Conservation (phyloP, 345 rosid species). For the Noccaea caerulescens region DNA sequence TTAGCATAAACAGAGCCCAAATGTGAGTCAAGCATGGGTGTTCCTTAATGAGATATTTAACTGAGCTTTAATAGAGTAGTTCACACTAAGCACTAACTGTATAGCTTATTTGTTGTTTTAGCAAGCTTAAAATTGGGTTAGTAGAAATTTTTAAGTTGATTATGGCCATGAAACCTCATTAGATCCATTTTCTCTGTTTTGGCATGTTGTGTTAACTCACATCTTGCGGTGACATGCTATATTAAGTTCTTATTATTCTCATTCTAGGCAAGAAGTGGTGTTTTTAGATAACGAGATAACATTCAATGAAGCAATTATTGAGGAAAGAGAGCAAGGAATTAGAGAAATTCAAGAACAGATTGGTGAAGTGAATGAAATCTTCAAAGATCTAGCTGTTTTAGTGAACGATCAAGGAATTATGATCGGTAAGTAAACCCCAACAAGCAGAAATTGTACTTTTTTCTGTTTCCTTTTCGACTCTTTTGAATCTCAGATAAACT, state of each 20-base stretch:
- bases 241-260: conserved; percentile 14
- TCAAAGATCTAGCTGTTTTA: conserved; percentile 70
- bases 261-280: conserved; percentile 60
- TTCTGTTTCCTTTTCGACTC: background rate
- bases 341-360: conserved; percentile 74
- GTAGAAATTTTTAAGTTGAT: background rate
- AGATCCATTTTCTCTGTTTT: conserved; percentile 21
- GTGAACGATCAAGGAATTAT: conserved; percentile 69
- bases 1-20: background rate
- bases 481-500: background rate
- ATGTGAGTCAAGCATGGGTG: conserved; percentile 5
- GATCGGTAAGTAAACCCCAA: conserved; percentile 53
- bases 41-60: background rate
- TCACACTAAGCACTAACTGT: background rate
- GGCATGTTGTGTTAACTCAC: background rate
- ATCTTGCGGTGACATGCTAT: conserved; percentile 3
- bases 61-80: too few relatives aligned
- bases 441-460: background rate
- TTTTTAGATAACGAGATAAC: conserved; percentile 67
- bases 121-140: background rate
- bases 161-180: conserved; percentile 7
- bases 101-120: background rate
- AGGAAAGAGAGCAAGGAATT: conserved; percentile 80
- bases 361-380: conserved; percentile 73
- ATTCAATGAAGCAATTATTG: conserved; percentile 74